Conservation (phyloP, 129 eudicot species). For the Solidago caesia region DNA sequence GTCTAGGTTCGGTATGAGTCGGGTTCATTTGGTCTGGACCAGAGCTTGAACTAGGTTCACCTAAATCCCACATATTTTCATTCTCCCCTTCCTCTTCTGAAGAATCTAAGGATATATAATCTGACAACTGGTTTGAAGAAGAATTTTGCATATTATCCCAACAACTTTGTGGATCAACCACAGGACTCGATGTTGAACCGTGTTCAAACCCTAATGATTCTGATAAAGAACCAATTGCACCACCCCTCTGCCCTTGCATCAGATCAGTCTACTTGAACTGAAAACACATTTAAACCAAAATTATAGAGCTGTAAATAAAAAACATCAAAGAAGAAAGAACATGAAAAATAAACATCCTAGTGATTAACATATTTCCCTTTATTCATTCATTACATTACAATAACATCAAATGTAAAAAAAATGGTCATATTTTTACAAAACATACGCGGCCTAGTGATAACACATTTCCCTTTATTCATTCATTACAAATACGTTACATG, state of each 20-base stretch:
- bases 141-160: constrained; percentile 24
- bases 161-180: constrained; percentile 13
- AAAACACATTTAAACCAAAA: neutral
- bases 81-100: constrained; percentile 40
- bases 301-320: neutral
- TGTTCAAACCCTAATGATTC: constrained; percentile 52
- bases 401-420: neutral
- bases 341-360: too few relatives aligned
- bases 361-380: too few relatives aligned
- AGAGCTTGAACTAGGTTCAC: constrained; percentile 57
- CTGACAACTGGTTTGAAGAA: constrained; percentile 45
- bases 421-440: neutral
- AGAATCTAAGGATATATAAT: constrained; percentile 40
- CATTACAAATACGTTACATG: too few relatives aligned
- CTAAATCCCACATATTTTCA: constrained; percentile 46
- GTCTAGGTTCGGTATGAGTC: constrained; percentile 31
- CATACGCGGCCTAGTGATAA: neutral
- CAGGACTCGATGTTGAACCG: constrained; percentile 58
- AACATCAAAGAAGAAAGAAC: too few relatives aligned
- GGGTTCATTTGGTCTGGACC: constrained; percentile 20
- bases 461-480: too few relatives aligned
- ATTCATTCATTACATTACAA: neutral
- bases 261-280: constrained; percentile 13
- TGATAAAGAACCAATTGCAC: constrained; percentile 66
- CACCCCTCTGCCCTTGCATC: constrained; percentile 86